A percentile compares a stretch with the other conserved stretches of the same genome.
These are phyloP conservation scores for Salix udensis DNA, from an alignment of 345 rosid genomes.

Conservation along the genomic window DNA sequence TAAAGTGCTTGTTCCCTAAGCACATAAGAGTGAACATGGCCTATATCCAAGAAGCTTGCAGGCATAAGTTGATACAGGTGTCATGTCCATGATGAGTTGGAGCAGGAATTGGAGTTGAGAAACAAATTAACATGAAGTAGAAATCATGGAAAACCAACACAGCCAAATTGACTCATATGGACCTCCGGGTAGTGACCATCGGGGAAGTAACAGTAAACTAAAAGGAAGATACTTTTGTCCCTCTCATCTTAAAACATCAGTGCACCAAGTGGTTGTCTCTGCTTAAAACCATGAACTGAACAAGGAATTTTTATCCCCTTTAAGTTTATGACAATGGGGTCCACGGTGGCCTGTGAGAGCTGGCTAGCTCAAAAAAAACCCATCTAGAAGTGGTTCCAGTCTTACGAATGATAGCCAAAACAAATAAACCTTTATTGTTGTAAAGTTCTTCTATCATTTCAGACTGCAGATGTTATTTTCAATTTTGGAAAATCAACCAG, in stretches of 20 bases:
- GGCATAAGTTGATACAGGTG: too few species aligned
- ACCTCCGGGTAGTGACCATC: not conserved
- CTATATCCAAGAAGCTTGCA: too few species aligned
- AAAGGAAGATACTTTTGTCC: not conserved
- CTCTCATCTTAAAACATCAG: not conserved
- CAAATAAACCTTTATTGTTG: not conserved
- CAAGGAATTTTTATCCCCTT: too few species aligned
- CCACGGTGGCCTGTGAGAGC: not conserved
- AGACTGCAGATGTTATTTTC: not conserved
- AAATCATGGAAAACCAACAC: conserved; percentile 6
- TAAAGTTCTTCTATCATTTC: not conserved
- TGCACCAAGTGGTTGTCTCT: not conserved
- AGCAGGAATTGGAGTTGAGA: too few species aligned
- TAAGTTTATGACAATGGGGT: not conserved
- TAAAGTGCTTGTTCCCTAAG: not conserved
- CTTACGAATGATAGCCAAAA: not conserved
- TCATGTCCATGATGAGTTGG: too few species aligned
- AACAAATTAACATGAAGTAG: not conserved
- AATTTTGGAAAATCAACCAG: not conserved
- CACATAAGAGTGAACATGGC: too few species aligned
- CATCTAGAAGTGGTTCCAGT: not conserved
- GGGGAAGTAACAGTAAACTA: not conserved
- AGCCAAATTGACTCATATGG: not conserved
- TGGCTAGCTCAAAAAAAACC: not conserved
- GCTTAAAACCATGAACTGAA: not conserved